Evolutionary conservation across 108 stramenopile species (phyloP), one percentile per base, ranked within the genome.

Genomic region (Nitzschia palea): DNA sequence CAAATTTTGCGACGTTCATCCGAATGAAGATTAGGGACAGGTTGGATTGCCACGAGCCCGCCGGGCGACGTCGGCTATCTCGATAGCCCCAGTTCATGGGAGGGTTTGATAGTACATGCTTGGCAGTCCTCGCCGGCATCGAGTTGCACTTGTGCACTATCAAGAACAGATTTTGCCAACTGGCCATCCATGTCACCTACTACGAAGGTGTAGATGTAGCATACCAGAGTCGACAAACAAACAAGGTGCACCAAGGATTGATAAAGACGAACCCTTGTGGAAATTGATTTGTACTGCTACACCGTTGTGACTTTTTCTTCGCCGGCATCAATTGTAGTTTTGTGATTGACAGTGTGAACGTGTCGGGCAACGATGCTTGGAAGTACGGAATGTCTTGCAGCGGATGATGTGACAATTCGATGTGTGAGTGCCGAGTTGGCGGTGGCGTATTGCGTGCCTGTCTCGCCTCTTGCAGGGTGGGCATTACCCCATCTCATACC

Each of bases 381-480:
- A 55, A 17, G 27, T 5, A 29, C 54, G 26, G 26, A 55, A 31
- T 32, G 28, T 31, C 20, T 62, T 29, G 34, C 62, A 2, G 62
- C 44, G 20, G 62, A 62, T 45, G 62, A 62, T 62, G 42, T 62
- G 3, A 23, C 34, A 8, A 45, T 62, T 29, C 18, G 62, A 62
- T 62, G 62, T 62, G 62, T 62, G 30, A 35, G 62, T 45, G 4
- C n/a, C n/a, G n/a, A n/a, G n/a, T n/a, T n/a, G n/a, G n/a, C n/a
- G n/a, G n/a, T n/a, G n/a, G n/a, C n/a, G n/a, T n/a, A n/a, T n/a
- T n/a, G n/a, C n/a, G n/a, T n/a, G n/a, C n/a, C n/a, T n/a, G n/a
- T n/a, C n/a, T n/a, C n/a, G n/a, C n/a, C n/a, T n/a, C n/a, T n/a
- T n/a, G n/a, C n/a, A n/a, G n/a, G n/a, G n/a, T n/a, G n/a, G n/a